phyloP scores from a whole-genome alignment of 306 rosid genomes.

The Citrullus colocynthis region DNA sequence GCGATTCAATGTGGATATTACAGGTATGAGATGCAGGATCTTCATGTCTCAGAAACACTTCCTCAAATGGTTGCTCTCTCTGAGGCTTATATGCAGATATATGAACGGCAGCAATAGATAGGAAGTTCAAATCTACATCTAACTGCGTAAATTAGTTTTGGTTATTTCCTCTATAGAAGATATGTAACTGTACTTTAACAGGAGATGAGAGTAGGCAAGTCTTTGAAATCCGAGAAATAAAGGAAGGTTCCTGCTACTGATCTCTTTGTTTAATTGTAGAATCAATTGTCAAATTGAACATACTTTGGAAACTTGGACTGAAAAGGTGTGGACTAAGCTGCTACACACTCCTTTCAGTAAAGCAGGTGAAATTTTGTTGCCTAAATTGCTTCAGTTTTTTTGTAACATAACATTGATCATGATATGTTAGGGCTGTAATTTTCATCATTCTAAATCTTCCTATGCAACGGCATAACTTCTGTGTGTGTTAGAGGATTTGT shows the following conservation, averaged over 20 bases:
- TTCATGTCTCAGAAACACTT: constrained; percentile 85
- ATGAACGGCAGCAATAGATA: constrained; percentile 68
- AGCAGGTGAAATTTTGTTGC: neutral
- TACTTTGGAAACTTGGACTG: neutral
- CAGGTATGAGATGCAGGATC: constrained; percentile 97
- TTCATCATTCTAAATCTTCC: neutral
- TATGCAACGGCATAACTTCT: neutral
- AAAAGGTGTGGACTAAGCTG: neutral
- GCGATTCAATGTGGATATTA: neutral
- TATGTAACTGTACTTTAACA: neutral
- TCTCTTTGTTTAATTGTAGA: neutral
- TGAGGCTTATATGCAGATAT: constrained; percentile 90
- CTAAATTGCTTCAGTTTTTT: neutral
- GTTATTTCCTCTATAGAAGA: neutral
- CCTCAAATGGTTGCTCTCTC: constrained; percentile 97
- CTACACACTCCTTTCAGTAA: neutral
- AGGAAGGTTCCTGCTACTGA: neutral
- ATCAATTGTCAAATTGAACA: neutral
- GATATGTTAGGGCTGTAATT: neutral
- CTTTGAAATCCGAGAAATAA: neutral
- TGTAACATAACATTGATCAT: neutral
- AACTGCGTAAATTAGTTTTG: neutral
- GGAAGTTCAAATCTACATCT: neutral
- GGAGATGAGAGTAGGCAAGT: neutral
- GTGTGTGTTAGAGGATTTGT: neutral